Evolutionary conservation across 371 early-diverging fungal genomes (phyloP).

Genomic region (Mycotypha africana): DNA sequence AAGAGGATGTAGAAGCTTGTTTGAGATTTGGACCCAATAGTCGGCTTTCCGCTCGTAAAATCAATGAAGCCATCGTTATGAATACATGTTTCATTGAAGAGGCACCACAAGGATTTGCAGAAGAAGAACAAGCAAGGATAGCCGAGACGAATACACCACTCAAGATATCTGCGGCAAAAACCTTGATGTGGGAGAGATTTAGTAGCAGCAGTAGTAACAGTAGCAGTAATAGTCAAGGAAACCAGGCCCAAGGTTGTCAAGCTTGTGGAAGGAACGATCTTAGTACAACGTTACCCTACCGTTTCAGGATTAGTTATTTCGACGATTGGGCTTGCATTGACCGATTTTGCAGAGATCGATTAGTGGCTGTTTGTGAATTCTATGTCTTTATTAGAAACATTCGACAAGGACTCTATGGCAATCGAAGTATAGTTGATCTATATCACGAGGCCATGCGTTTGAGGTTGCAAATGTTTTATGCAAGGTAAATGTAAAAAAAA

Average conservation of each 20-base stretch:
- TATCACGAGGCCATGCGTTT: constrained; percentile 78
- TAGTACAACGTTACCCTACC: constrained; percentile 59
- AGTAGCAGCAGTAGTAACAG: not conserved
- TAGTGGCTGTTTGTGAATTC: constrained; percentile 91
- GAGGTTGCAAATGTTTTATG: constrained; percentile 89
- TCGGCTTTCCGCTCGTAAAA: constrained; percentile 74
- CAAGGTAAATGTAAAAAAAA: too few relatives aligned
- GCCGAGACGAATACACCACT: constrained; percentile 25
- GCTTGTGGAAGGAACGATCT: constrained; percentile 78
- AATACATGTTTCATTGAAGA: constrained; percentile 76
- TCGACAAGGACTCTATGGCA: constrained; percentile 77
- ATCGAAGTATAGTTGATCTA: constrained; percentile 68
- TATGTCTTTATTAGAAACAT: constrained; percentile 88
- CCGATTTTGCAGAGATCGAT: constrained; percentile 80
- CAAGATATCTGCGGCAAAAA: constrained; percentile 51
- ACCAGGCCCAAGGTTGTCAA: constrained; percentile 73
- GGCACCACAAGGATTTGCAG: constrained; percentile 63
- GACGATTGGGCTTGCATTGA: constrained; percentile 90
- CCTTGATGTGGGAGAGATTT: constrained; percentile 64
- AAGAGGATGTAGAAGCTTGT: constrained; percentile 88
- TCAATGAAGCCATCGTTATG: constrained; percentile 83
- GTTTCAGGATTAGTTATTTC: constrained; percentile 72
- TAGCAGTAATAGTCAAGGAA: constrained; percentile 40
- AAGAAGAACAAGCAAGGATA: constrained; percentile 55
- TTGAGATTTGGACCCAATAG: constrained; percentile 84